Conservation (phyloP, 1,284 basidiomycete genomes). For the Irpex sp. region DNA sequence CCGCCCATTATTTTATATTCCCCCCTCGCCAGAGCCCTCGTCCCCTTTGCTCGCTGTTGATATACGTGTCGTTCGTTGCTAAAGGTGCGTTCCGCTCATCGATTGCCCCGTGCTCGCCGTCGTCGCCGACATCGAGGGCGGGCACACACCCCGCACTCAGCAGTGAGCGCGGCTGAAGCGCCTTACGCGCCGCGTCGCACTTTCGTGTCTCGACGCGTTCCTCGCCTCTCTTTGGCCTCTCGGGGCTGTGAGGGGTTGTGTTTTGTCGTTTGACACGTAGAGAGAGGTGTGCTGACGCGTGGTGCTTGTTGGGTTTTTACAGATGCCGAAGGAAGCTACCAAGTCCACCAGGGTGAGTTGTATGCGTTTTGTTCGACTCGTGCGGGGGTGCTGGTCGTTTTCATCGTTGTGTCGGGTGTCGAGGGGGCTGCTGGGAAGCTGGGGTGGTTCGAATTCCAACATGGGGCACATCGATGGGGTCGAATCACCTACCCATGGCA, state of each 20-base stretch:
- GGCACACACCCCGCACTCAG: neutral
- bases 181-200: slow-evolving; percentile 26
- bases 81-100: slow-evolving; percentile 9
- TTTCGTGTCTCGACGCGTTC: slow-evolving; percentile 17
- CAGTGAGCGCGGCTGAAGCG: slow-evolving; percentile 13
- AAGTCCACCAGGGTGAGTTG: slow-evolving; percentile 71
- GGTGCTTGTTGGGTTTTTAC: slow-evolving; percentile 22
- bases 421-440: neutral
- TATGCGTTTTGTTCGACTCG: slow-evolving; percentile 10
- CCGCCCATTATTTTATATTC: neutral
- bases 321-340: slow-evolving; percentile 83
- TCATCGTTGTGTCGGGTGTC: neutral
- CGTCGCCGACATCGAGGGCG: slow-evolving; percentile 1
- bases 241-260: slow-evolving; percentile 4
- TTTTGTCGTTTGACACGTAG: slow-evolving; percentile 23
- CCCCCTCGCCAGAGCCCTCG: neutral
- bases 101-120: neutral
- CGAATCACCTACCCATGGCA: neutral
- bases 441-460: neutral
- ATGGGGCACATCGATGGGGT: neutral
- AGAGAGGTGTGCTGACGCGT: slow-evolving; percentile 30
- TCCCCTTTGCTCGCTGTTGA: neutral
- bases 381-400: slow-evolving; percentile 14
- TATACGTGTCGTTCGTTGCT: neutral
- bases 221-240: slow-evolving; percentile 6